A percentile compares a stretch with the other conserved stretches of the same genome.
These are phyloP conservation scores for Solanum chilense DNA, from an alignment of 257 asterid species.

Conservation along the genomic window DNA sequence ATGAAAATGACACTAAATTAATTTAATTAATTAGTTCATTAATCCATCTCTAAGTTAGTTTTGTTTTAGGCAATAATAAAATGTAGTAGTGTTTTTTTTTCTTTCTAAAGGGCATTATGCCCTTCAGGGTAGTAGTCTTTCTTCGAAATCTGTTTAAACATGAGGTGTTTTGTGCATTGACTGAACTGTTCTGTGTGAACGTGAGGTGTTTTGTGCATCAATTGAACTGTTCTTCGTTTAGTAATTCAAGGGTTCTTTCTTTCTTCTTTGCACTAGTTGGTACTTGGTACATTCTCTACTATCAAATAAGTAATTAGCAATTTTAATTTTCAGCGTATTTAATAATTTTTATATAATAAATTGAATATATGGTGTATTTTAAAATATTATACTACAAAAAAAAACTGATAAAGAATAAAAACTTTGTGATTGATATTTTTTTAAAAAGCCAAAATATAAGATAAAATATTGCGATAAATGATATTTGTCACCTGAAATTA, in stretches of 20 bases:
- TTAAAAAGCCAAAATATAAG: no score
- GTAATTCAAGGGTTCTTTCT: background rate
- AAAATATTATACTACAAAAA: no score
- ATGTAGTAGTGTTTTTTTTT: background rate
- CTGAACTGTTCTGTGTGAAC: background rate
- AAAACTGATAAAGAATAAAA: no score
- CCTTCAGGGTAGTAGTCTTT: background rate
- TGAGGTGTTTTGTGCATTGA: background rate
- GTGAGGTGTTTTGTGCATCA: no score
- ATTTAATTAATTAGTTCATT: background rate
- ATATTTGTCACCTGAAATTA: no score
- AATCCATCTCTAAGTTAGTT: background rate
- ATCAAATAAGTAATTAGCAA: background rate
- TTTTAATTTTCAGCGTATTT: background rate
- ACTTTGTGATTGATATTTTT: background rate
- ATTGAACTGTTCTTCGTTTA: background rate
- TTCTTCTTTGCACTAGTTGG: background rate
- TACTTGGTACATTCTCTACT: background rate
- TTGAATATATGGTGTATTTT: no score
- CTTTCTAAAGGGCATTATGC: background rate
- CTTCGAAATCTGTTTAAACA: no score
- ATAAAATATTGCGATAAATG: no score
- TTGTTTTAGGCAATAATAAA: background rate
- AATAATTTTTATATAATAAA: no score
- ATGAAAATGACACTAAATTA: background rate